Percentiles rank a stretch among this genome's conserved stretches.
Evolutionary conservation across 1,284 basidiomycete genomes (phyloP).

Genomic region (Amylostereum chailletii): DNA sequence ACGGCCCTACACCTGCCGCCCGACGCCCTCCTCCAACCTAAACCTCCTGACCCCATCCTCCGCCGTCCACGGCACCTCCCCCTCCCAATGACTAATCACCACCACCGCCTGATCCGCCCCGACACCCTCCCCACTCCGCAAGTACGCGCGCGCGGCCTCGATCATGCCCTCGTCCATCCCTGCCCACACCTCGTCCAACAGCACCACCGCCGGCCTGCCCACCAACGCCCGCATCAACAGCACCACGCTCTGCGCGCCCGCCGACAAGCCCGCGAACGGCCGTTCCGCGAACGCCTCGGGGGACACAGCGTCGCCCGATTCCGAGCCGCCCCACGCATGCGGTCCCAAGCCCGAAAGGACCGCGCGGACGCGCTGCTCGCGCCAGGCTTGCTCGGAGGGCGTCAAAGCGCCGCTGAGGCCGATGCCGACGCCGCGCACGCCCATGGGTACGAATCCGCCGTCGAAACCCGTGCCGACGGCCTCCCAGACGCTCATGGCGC

Average conservation of each 20-base stretch:
- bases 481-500: conserved; percentile 65
- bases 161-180: conserved; percentile 84
- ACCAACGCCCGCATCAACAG: conserved; percentile 83
- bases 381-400: conserved; percentile 31
- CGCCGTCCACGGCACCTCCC: conserved; percentile 71
- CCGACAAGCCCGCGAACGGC: conserved; percentile 52
- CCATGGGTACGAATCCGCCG: conserved; percentile 61
- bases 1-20: conserved; percentile 6
- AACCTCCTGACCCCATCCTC: conserved; percentile 39
- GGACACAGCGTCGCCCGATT: conserved; percentile 6
- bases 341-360: conserved; percentile 64
- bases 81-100: conserved; percentile 83
- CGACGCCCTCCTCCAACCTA: conserved; percentile 28
- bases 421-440: conserved; percentile 31
- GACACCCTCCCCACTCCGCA: conserved; percentile 47
- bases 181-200: conserved; percentile 86
- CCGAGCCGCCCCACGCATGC: conserved; percentile 29
- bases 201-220: conserved; percentile 54
- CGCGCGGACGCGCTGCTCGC: conserved; percentile 36
- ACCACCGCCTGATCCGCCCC: conserved; percentile 64
- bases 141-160: conserved; percentile 47
- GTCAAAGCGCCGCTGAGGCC: conserved; percentile 28
- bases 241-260: conserved; percentile 71
- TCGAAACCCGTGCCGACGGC: conserved; percentile 82
- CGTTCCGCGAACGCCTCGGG: conserved; percentile 33